Evolutionary conservation across 352 stramenopile species (phyloP).

Genomic region (Phytophthora agathidicida): DNA sequence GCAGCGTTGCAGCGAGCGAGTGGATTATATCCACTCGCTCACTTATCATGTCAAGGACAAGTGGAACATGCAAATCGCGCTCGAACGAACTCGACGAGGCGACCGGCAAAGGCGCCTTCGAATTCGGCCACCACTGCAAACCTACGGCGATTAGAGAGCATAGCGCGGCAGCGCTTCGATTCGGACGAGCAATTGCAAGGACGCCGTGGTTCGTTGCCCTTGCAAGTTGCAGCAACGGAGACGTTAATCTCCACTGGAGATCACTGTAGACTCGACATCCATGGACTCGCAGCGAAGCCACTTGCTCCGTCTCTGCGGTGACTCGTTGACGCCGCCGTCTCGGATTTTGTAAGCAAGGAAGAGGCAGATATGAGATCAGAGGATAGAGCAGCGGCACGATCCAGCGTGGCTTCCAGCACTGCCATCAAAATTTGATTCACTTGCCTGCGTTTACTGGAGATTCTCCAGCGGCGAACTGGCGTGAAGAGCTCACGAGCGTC

Average conservation of each 20-base stretch:
- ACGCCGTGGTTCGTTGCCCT: background rate
- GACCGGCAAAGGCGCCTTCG: conserved; percentile 3
- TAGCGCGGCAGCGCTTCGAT: background rate
- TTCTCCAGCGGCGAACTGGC: no score
- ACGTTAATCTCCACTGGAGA: no score
- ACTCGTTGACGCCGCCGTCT: conserved; percentile 5
- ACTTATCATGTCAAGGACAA: background rate
- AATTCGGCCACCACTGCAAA: background rate
- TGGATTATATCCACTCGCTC: conserved; percentile 13
- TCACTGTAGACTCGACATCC: no score
- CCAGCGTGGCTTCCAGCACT: conserved; percentile 8
- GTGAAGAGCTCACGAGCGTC: no score
- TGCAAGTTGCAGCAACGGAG: no score
- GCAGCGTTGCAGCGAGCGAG: conserved; percentile 22
- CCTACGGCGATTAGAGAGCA: conserved; percentile 13
- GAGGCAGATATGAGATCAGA: conserved; percentile 8
- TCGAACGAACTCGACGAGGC: background rate
- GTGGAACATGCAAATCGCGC: conserved; percentile 13
- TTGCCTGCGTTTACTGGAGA: no score
- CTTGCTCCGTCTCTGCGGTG: conserved; percentile 16
- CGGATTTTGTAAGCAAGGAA: conserved; percentile 19
- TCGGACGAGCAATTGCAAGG: no score
- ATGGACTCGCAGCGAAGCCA: no score
- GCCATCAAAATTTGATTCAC: no score
- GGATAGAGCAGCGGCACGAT: conserved; percentile 5